Base-by-base conservation (phyloP, 2,329 filamentous ascomycete genomes). In the Hypoxylon sp. region DNA sequence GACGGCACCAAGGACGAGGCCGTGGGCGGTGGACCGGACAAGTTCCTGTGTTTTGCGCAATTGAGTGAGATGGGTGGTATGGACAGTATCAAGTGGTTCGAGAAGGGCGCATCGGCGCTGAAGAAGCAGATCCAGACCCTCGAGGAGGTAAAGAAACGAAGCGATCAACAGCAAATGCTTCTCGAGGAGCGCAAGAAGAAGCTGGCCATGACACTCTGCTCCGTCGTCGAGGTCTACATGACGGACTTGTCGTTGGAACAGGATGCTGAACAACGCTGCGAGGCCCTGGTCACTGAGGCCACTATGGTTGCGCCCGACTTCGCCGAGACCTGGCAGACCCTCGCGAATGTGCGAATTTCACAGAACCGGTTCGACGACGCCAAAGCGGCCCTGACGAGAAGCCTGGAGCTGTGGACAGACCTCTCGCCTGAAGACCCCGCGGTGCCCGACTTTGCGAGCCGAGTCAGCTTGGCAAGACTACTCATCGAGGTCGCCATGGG, bases 151-250 rank as follows among this genome's bases (percentile, higher is more conserved):
- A 68, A 17, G 64, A 68, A 49, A 58, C 67, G 62, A 52, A 67
- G 40, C 29, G 75, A 60, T 68, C 76, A 73, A 56, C 73, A 66
- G 58, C 69, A 74, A 48, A 65, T 72, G 20, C 60, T 78, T 20
- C 69, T 87, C 35, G 83, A 88, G 23, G 90, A 84, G 74, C 91
- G 91, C 79, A 89, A 89, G 73, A 81, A 82, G 64, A 95, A 95
- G 75, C 81, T 98, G 29, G 91, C 92, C 2, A 92, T 92, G 67
- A 91, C 93, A n/a, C 83, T 99, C 29, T 99, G 96, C 75, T 92
- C 91, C 23, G 91, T 98, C 59, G 88, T 91, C 5, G 95, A 99
- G 78, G 92, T 99, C 46, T 99, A 97, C 80, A 99, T 99, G 95
- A 99, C 95, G 9, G 95, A 99, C 78, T 78, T 98, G 68, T 95